phyloP scores from a whole-genome alignment of 2,329 filamentous ascomycete species.

The Acephala macrosclerotiorum region DNA sequence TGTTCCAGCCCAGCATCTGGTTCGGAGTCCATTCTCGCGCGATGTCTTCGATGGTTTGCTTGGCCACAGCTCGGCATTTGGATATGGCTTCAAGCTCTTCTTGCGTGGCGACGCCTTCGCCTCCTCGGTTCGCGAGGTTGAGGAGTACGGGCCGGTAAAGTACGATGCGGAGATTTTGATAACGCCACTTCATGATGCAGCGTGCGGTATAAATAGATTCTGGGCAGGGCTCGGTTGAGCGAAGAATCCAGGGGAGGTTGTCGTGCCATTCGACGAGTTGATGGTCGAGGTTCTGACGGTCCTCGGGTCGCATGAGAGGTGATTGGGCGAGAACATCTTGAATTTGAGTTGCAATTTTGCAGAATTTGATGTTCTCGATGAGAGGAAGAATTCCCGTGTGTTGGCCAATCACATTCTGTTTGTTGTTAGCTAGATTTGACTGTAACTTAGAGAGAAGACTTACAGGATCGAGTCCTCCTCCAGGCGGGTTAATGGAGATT shows the following conservation, averaged over 20 bases:
- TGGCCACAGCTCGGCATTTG: conserved; percentile 73
- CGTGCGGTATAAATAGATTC: conserved; percentile 74
- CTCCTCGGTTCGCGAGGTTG: conserved; percentile 57
- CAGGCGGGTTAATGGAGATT: conserved; percentile 70
- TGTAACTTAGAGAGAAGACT: conserved; percentile 15
- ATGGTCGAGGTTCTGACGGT: conserved; percentile 70
- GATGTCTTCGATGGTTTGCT: conserved; percentile 76
- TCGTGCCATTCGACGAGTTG: conserved; percentile 78
- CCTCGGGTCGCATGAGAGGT: conserved; percentile 70
- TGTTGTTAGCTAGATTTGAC: conserved; percentile 22
- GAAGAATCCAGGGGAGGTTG: conserved; percentile 70
- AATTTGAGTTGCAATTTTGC: conserved; percentile 78
- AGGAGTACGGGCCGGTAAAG: conserved; percentile 77
- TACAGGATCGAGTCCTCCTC: conserved; percentile 46
- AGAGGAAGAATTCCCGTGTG: conserved; percentile 73
- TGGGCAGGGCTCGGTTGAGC: conserved; percentile 71
- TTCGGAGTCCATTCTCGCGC: conserved; percentile 73
- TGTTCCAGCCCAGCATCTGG: conserved; percentile 82
- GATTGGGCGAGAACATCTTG: conserved; percentile 77
- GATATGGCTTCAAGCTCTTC: conserved; percentile 74
- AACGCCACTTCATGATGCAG: conserved; percentile 83
- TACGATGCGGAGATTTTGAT: conserved; percentile 79
- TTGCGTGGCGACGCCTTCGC: conserved; percentile 42
- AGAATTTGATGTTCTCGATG: conserved; percentile 80
- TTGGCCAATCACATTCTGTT: conserved; percentile 57